Conservation (phyloP, 1,139 yeast genomes). For the Kazachstania sp. region DNA sequence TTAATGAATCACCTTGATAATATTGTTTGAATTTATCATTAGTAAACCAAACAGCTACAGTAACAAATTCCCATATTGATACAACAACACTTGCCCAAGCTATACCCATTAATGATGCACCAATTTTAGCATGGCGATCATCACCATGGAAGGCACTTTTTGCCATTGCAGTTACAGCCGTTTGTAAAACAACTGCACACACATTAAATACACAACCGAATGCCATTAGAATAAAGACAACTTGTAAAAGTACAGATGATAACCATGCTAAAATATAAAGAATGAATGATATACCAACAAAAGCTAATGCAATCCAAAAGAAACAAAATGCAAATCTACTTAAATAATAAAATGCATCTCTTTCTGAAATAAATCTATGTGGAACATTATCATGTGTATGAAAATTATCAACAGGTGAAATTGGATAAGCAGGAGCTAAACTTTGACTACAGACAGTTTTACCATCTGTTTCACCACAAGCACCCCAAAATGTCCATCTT, state of each 20-base stretch:
- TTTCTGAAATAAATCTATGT: slow-evolving; percentile 44
- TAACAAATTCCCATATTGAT: slow-evolving; percentile 11
- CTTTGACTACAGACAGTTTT: slow-evolving; percentile 29
- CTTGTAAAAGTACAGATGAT: slow-evolving; percentile 42
- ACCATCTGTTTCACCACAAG: slow-evolving; percentile 38
- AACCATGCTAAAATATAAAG: slow-evolving; percentile 36
- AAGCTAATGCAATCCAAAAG: slow-evolving; percentile 52
- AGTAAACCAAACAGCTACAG: slow-evolving; percentile 7
- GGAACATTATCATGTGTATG: slow-evolving; percentile 49
- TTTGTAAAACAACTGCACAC: slow-evolving; percentile 55
- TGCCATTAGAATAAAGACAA: slow-evolving; percentile 45
- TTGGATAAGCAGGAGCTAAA: slow-evolving; percentile 53
- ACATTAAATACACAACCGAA: slow-evolving; percentile 48
- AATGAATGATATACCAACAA: slow-evolving; percentile 42
- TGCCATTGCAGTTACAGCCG: slow-evolving; percentile 61
- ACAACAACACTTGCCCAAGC: slow-evolving; percentile 55
- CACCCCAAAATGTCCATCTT: slow-evolving; percentile 83
- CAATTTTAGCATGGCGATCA: slow-evolving; percentile 41
- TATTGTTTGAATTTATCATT: slow-evolving; percentile 13
- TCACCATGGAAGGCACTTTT: slow-evolving; percentile 50
- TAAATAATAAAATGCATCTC: slow-evolving; percentile 57
- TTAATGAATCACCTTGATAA: neutral
- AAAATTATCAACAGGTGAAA: slow-evolving; percentile 69
- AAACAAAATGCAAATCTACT: slow-evolving; percentile 65
- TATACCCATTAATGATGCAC: slow-evolving; percentile 52